Conservation (phyloP, 169 alveolate species). For the Plasmodium vinckei region DNA sequence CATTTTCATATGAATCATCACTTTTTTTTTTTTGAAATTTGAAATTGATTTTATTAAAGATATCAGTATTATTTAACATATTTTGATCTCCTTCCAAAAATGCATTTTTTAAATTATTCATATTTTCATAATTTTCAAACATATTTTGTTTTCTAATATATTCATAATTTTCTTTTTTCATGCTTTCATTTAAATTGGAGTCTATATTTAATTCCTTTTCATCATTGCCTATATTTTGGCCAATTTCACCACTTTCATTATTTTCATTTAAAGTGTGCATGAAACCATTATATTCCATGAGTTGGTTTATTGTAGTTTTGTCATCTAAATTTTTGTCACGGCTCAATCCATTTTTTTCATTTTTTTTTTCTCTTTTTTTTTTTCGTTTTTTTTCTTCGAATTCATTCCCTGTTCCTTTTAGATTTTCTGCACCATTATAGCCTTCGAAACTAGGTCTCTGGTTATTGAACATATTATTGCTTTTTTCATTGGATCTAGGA, state of each 20-base stretch:
- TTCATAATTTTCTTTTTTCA: conserved; percentile 17
- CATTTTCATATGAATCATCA: not conserved
- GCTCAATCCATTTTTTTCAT: conserved; percentile 1
- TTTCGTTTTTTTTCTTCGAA: conserved; percentile 51
- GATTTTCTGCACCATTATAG: conserved; percentile 8
- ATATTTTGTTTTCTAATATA: conserved; percentile 2
- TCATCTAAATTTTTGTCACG: conserved; percentile 2
- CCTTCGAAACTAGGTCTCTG: not conserved
- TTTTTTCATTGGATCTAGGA: not conserved
- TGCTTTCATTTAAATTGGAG: conserved; percentile 12
- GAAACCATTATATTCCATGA: not conserved
- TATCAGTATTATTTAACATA: conserved; percentile 8
- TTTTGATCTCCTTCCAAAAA: conserved; percentile 18
- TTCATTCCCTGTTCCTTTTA: conserved; percentile 22
- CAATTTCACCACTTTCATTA: not conserved
- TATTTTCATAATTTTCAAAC: conserved; percentile 12
- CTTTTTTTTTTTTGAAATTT: conserved; percentile 24
- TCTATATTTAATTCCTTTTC: not conserved
- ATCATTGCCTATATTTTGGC: not conserved
- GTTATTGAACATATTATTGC: not conserved
- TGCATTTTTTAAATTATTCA: conserved; percentile 19
- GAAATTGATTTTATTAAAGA: conserved; percentile 8
- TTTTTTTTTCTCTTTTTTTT: conserved; percentile 40
- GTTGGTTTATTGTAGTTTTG: not conserved
- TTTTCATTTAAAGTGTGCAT: not conserved